Conservation (phyloP, 441 rosid genomes). For the Viola pubescens region DNA sequence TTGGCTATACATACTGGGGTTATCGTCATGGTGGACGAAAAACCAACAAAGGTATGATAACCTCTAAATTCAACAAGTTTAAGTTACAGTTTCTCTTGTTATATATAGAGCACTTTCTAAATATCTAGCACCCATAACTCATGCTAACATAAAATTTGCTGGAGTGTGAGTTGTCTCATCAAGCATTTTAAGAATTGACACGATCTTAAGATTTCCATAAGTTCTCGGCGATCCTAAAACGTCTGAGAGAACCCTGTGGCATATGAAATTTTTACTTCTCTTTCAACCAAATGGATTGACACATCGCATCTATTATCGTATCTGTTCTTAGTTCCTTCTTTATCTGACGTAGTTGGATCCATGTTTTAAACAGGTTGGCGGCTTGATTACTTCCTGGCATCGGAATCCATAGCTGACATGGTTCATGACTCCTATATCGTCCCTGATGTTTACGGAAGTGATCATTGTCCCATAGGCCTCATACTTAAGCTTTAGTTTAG, state of each 20-base stretch:
- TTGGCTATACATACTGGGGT: constrained; percentile 94
- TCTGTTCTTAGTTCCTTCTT: not conserved
- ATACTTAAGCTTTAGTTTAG: constrained; percentile 41
- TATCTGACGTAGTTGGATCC: too few relatives aligned
- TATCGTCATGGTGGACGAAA: constrained; percentile 77
- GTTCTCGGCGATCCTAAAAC: not conserved
- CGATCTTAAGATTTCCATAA: not conserved
- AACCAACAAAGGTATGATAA: constrained; percentile 61
- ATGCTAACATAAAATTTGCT: too few relatives aligned
- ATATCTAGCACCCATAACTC: too few relatives aligned
- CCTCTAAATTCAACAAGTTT: not conserved
- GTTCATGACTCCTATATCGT: constrained; percentile 82
- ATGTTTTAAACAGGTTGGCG: constrained; percentile 72
- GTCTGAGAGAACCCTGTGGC: not conserved
- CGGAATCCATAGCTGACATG: constrained; percentile 60
- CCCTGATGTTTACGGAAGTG: constrained; percentile 82
- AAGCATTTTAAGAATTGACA: not conserved
- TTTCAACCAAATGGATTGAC: too few relatives aligned
- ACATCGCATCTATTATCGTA: not conserved
- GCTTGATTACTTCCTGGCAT: constrained; percentile 88
- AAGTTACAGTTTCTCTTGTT: not conserved
- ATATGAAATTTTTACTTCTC: not conserved
- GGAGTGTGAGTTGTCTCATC: too few relatives aligned
- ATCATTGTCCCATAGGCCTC: constrained; percentile 86
- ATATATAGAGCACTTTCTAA: not conserved